Evolutionary conservation across 2,329 filamentous ascomycete genomes (phyloP).

Genomic region (Sarocladiaceae sp.): DNA sequence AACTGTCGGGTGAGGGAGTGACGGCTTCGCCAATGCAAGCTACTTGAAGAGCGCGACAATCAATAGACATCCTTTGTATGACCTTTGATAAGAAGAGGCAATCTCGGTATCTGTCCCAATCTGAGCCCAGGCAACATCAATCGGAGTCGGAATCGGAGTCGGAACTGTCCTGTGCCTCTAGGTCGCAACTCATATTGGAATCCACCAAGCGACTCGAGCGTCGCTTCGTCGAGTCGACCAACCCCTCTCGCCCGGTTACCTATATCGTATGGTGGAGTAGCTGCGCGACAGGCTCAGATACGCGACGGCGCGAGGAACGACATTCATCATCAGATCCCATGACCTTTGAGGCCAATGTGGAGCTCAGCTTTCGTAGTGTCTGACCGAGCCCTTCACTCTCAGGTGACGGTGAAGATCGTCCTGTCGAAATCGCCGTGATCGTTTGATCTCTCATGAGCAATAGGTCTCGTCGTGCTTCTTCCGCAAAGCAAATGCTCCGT

Average conservation of each 20-base stretch:
- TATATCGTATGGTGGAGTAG: background rate
- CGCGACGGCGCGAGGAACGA: background rate
- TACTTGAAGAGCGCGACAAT: slow-evolving; percentile 5
- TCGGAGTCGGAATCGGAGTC: slow-evolving; percentile 6
- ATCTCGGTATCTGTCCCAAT: too few relatives aligned
- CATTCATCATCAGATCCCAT: background rate
- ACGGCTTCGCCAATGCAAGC: background rate
- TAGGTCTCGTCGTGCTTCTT: background rate
- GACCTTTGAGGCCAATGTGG: background rate
- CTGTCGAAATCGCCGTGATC: background rate
- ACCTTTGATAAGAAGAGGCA: background rate
- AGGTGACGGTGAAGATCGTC: background rate
- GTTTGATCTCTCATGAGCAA: background rate
- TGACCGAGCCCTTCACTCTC: background rate
- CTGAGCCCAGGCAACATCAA: background rate
- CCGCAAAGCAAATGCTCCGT: background rate
- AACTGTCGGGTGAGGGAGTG: background rate
- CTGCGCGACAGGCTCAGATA: background rate
- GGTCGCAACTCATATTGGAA: background rate
- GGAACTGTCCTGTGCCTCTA: background rate
- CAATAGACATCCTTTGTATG: slow-evolving; percentile 8
- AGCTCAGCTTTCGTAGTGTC: background rate
- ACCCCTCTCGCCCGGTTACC: background rate
- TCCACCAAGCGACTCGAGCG: background rate
- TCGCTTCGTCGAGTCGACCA: background rate